Percentiles rank a stretch among this genome's conserved stretches.
These are phyloP conservation scores for Hordeum vulgare DNA, from an alignment of 176 grass and related monocot species.

Conservation along the genomic window DNA sequence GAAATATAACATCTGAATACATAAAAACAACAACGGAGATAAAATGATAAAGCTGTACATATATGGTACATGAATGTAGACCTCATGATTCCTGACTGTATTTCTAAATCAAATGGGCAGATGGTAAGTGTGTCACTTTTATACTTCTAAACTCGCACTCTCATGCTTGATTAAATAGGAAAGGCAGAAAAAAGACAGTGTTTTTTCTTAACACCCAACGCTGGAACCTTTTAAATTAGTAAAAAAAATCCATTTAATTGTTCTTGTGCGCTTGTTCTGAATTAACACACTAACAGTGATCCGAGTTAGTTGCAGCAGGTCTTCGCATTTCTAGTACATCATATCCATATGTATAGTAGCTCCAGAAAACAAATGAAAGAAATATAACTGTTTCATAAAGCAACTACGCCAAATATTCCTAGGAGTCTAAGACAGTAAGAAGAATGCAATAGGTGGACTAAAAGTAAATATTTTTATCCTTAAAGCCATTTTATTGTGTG, in stretches of 20 bases:
- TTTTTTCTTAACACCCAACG: background rate
- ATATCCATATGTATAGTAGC: too few species aligned
- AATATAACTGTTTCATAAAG: background rate
- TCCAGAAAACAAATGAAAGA: background rate
- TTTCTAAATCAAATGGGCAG: background rate
- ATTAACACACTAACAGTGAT: background rate
- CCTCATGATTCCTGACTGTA: background rate
- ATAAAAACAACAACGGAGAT: background rate
- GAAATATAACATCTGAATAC: background rate
- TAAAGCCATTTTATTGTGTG: too few species aligned
- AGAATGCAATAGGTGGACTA: background rate
- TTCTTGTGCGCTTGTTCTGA: background rate
- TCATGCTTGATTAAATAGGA: background rate
- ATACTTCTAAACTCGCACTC: background rate
- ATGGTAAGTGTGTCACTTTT: background rate
- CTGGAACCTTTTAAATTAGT: background rate
- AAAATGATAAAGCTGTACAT: background rate
- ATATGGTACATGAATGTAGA: background rate
- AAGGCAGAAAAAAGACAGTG: background rate
- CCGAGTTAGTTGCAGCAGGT: too few species aligned
- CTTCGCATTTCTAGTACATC: too few species aligned
- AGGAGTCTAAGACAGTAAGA: background rate
- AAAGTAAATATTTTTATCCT: background rate
- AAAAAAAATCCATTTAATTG: background rate
- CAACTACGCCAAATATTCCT: background rate